Evolutionary conservation across 345 rosid species (phyloP), one percentile per base, ranked within the genome.

Genomic region (Eucalyptus polybractea): DNA sequence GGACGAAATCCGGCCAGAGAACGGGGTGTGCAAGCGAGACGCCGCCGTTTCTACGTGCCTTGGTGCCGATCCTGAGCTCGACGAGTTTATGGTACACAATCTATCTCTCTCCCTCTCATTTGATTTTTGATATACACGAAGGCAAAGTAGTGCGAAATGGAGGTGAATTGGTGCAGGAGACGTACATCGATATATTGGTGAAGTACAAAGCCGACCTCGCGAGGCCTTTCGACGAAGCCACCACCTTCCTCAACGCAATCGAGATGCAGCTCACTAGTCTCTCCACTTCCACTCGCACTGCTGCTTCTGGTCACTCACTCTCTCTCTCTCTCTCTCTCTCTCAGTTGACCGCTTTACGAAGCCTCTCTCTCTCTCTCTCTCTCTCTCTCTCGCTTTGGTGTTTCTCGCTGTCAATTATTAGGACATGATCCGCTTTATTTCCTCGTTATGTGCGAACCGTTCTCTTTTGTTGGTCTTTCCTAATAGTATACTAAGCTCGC

Each of bases 51-150:
- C 33, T 10, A 90, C 92, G 17, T 69, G 65, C 94, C 90, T 92
- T 6, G 99, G 97, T 89, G 94, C 95, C 86, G 99, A 98, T 94
- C 99, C 97, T 89, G 98, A 97, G 95, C 99, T 98, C 89, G 99
- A 98, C 90, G 96, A 96, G 92, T 98, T 98, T 94, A 97, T 98
- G 99, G 99, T 98, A 72, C 47, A 76, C 47, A 37, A 21, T 19
- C 45, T 40, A 22, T 40, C 54, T 88, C 56, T 31, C 50, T 88
- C 13, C 29, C 87, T 85, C n/a, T 25, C 21, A 53, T 69, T 13
- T 17, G 31, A 40, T 9, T 88, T 88, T 3, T 45, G 49, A 60
- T 13, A 49, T 47, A 49, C 83, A 40, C 47, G 27, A 76, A 37
- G 83, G 42, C 83, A 42, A 76, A 76, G 83, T 76, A 37, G 83